Evolutionary conservation across 2,329 filamentous ascomycete species (phyloP).

Genomic region (Acrodontium crateriforme): DNA sequence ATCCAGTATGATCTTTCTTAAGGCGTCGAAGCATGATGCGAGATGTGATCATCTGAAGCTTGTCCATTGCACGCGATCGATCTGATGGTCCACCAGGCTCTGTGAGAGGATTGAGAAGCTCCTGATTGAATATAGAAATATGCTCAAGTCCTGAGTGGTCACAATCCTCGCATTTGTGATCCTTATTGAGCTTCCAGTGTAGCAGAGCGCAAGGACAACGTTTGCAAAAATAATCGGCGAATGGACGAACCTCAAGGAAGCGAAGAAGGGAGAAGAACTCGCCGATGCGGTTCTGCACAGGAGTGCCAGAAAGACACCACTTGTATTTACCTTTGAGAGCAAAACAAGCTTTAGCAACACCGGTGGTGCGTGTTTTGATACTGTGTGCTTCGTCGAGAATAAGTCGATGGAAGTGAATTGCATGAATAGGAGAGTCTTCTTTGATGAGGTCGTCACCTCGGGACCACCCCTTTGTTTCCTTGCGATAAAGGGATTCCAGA

Average conservation of each 20-base stretch:
- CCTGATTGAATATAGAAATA: constrained; percentile 84
- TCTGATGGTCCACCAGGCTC: constrained; percentile 32
- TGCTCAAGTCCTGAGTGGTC: constrained; percentile 50
- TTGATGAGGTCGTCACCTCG: constrained; percentile 70
- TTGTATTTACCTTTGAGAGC: constrained; percentile 77
- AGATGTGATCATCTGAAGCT: constrained; percentile 77
- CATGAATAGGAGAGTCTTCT: constrained; percentile 62
- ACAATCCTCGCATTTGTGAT: constrained; percentile 59
- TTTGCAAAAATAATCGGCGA: constrained; percentile 90
- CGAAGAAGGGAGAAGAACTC: constrained; percentile 84
- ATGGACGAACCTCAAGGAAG: constrained; percentile 78
- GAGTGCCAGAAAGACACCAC: constrained; percentile 91
- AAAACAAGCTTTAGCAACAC: constrained; percentile 91
- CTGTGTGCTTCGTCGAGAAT: constrained; percentile 93
- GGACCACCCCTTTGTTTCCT: constrained; percentile 80
- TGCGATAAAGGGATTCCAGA: constrained; percentile 81
- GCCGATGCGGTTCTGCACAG: constrained; percentile 91
- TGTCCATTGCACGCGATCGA: constrained; percentile 59
- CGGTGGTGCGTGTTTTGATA: constrained; percentile 81
- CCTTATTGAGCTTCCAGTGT: constrained; percentile 67
- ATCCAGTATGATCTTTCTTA: constrained; percentile 84
- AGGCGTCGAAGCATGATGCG: constrained; percentile 91
- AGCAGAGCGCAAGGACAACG: constrained; percentile 65
- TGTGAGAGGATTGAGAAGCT: constrained; percentile 68
- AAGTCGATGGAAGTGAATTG: constrained; percentile 74